These are phyloP conservation scores for Crithidia expoeki DNA, from an alignment of 208 protist genomes.

Conservation along the genomic window DNA sequence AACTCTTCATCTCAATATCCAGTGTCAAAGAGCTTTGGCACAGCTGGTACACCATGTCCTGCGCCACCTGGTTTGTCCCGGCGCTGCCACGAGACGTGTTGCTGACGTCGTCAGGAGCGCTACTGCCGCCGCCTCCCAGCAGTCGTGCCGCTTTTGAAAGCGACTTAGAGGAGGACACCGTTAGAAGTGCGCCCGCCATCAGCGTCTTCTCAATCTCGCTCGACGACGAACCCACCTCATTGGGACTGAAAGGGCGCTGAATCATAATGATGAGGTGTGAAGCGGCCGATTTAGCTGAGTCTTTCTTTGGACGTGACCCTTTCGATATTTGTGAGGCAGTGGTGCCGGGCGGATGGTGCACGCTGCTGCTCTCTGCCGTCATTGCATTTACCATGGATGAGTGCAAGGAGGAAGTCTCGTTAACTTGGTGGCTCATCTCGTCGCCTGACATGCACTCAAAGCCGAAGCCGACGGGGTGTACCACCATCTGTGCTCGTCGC, in stretches of 20 bases:
- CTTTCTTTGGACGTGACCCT: constrained; percentile 20
- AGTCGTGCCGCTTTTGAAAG: constrained; percentile 27
- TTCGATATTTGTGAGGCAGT: constrained; percentile 8
- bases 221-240: constrained; percentile 57
- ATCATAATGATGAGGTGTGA: constrained; percentile 54
- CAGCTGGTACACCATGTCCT: constrained; percentile 33
- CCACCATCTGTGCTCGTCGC: constrained; percentile 57
- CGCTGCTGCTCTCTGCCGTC: constrained; percentile 17
- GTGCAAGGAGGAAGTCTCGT: constrained; percentile 23
- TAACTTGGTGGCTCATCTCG: constrained; percentile 10
- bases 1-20: constrained; percentile 51
- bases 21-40: constrained; percentile 34
- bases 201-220: constrained; percentile 44
- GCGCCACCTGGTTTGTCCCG: constrained; percentile 14
- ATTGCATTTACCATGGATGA: constrained; percentile 28
- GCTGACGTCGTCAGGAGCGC: constrained; percentile 21
- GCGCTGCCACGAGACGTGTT: constrained; percentile 33
- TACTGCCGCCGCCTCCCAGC: constrained; percentile 13
- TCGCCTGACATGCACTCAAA: constrained; percentile 49
- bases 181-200: constrained; percentile 30
- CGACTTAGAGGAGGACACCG: constrained; percentile 16
- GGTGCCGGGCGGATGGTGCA: constrained; percentile 7
- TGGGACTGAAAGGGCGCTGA: constrained; percentile 44
- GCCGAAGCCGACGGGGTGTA: constrained; percentile 77
- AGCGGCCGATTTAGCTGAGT: constrained; percentile 16